Conservation (phyloP, 805 yeast genomes). For the Komagataella pastoris region DNA sequence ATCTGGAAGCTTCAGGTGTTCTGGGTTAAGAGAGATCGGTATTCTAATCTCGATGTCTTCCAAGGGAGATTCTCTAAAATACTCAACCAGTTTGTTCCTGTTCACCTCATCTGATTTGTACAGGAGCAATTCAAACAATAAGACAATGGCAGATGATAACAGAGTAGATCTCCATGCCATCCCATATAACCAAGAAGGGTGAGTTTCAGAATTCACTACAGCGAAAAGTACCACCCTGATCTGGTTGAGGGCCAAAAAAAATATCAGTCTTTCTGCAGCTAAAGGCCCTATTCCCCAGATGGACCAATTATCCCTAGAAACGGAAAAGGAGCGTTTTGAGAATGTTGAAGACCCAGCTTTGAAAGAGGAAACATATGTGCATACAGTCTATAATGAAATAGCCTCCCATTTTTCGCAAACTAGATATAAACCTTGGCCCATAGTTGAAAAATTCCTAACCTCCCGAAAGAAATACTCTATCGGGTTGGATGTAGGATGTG, state of each 20-base stretch:
- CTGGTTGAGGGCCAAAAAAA: too few relatives aligned
- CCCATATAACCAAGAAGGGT: not conserved
- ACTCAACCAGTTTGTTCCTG: not conserved
- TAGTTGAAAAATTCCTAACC: constrained; percentile 60
- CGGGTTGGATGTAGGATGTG: constrained; percentile 94
- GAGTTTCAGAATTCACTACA: not conserved
- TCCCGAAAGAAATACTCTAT: constrained; percentile 37
- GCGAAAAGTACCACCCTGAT: not conserved
- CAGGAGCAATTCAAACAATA: not conserved
- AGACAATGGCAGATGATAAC: not conserved
- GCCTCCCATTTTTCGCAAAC: constrained; percentile 92
- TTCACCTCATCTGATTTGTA: not conserved
- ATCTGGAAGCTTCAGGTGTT: constrained; percentile 37
- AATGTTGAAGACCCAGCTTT: constrained; percentile 26
- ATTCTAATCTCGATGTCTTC: constrained; percentile 23
- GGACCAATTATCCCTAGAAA: constrained; percentile 4
- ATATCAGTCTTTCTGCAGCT: constrained; percentile 12
- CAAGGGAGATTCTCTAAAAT: constrained; percentile 13
- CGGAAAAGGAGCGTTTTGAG: constrained; percentile 16
- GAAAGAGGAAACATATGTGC: constrained; percentile 73
- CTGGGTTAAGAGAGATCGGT: constrained; percentile 22
- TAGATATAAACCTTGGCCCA: constrained; percentile 95
- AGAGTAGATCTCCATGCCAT: not conserved
- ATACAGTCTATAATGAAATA: constrained; percentile 84
- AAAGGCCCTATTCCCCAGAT: constrained; percentile 8